Percentiles rank a stretch among this genome's conserved stretches.
phyloP scores from a whole-genome alignment of 495 filamentous ascomycete species.

The Penicillium dipodomyicola region DNA sequence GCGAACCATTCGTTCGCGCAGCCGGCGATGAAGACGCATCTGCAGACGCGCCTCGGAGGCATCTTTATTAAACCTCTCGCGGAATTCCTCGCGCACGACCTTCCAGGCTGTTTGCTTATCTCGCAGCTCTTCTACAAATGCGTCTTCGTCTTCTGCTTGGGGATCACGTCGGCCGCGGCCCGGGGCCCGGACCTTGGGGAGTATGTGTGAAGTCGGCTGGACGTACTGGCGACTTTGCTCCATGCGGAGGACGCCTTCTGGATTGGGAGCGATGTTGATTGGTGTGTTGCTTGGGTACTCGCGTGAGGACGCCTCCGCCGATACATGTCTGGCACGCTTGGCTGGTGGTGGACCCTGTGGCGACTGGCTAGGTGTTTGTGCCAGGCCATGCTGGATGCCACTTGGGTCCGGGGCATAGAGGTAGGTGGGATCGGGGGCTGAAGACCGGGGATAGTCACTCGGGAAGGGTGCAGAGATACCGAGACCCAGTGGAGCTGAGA shows the following conservation, averaged over 20 bases:
- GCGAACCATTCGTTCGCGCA: conserved; percentile 56
- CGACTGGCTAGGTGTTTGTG: conserved; percentile 27
- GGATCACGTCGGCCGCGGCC: conserved; percentile 45
- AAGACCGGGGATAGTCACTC: conserved; percentile 30
- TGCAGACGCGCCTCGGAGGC: conserved; percentile 68
- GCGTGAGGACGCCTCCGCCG: conserved; percentile 27
- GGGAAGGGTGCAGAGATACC: conserved; percentile 42
- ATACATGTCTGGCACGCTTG: conserved; percentile 32
- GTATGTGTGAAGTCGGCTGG: conserved; percentile 24
- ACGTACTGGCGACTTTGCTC: conserved; percentile 35
- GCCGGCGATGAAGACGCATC: conserved; percentile 68
- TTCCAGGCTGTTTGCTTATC: conserved; percentile 69
- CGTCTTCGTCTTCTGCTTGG: conserved; percentile 62
- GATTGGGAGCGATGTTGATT: conserved; percentile 41
- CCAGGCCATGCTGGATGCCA: conserved; percentile 20
- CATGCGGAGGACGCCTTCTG: conserved; percentile 38
- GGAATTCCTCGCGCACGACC: conserved; percentile 62
- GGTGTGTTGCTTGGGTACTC: conserved; percentile 37
- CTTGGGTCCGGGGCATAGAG: conserved; percentile 20
- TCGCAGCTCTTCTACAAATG: conserved; percentile 64
- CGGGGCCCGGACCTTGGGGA: conserved; percentile 39
- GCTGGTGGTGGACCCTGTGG: conserved; percentile 23
- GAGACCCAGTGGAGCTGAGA: conserved; percentile 34
- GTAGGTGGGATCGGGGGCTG: conserved; percentile 26
- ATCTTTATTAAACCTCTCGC: conserved; percentile 59